Base-by-base conservation (phyloP, 2,329 filamentous ascomycete genomes). In the Pezicula neosporulosa region DNA sequence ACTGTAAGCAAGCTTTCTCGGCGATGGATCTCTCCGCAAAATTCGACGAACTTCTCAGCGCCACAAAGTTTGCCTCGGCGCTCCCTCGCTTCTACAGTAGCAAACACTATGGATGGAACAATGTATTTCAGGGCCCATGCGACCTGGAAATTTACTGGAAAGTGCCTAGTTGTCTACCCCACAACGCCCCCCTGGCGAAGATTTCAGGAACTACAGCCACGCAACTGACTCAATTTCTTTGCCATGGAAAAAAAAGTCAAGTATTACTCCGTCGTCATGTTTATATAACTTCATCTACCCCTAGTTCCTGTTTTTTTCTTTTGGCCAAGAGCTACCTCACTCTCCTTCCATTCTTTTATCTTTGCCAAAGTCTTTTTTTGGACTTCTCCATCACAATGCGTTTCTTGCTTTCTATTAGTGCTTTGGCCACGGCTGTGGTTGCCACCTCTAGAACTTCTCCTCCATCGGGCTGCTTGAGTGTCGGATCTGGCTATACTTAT, bases 381-480 rank as follows among this genome's bases (percentile, higher is more conserved):
- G n/a, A 30, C 7, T 49, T 35, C 33, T 36, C 24, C 38, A 37
- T 37, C 36, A 30, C 49, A 9, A 65, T 64, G 64, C 59, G 53
- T 54, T 57, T 54, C 47, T 50, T 61, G 24, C 41, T 66, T 52
- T 46, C 60, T 44, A 36, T 65, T 9, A 48, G 54, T 48, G 51
- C 60, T 33, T 56, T 66, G 24, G 50, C 61, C 5, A 44, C 56
- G 24, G 55, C 59, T 24, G 64, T 60, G 24, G 45, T 63, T 19
- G 64, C 63, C 39, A 48, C 61, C 6, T 48, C 48, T 21, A 68
- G 75, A 41, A 76, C 73, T 7, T 66, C 69, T 21, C 64, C 76
- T 15, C 77, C 77, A 2, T 57, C 68, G 12, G 76, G 76, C 43
- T 73, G 75, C 43, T 68, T 79, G 15, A 70, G 72, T 3, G 77